A percentile compares a stretch with the other conserved stretches of the same genome.
Conservation (phyloP, 2,329 filamentous ascomycete genomes). For the Penicillium verrucosum region DNA sequence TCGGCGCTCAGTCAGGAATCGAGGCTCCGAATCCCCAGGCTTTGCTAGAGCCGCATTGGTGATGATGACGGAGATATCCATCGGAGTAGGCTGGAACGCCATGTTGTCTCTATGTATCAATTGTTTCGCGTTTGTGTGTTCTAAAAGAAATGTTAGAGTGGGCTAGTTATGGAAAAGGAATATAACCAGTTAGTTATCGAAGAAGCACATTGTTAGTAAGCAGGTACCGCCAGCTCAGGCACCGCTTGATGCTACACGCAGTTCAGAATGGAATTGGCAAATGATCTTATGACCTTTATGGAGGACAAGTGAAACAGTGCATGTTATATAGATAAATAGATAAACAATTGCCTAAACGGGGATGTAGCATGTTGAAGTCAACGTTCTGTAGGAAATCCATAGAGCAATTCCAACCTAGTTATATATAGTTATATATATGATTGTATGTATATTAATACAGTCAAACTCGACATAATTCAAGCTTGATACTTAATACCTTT, state of each 20-base stretch:
- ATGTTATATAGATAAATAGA: neutral
- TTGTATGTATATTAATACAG: neutral
- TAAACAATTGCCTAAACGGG: neutral
- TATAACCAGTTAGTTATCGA: neutral
- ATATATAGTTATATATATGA: too few relatives aligned
- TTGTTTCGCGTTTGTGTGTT: neutral
- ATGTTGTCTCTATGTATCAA: constrained; percentile 16
- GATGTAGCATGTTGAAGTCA: neutral
- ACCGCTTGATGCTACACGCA: neutral
- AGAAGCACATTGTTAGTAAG: neutral
- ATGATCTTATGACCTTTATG: neutral
- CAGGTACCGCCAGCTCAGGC: neutral
- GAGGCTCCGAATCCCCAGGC: constrained; percentile 24
- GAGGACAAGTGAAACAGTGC: neutral
- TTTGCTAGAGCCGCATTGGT: constrained; percentile 28
- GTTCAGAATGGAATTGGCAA: neutral
- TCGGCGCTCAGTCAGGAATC: constrained; percentile 73
- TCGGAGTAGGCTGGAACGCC: constrained; percentile 38
- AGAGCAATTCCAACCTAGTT: neutral
- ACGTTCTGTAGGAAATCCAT: neutral
- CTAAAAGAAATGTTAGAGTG: neutral
- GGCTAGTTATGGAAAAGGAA: neutral
- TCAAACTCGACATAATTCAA: neutral
- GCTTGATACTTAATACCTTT: too few relatives aligned
- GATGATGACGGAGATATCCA: constrained; percentile 41